Base-by-base conservation (phyloP, 2,329 filamentous ascomycete species). In the Teratosphaeriaceae sp. region DNA sequence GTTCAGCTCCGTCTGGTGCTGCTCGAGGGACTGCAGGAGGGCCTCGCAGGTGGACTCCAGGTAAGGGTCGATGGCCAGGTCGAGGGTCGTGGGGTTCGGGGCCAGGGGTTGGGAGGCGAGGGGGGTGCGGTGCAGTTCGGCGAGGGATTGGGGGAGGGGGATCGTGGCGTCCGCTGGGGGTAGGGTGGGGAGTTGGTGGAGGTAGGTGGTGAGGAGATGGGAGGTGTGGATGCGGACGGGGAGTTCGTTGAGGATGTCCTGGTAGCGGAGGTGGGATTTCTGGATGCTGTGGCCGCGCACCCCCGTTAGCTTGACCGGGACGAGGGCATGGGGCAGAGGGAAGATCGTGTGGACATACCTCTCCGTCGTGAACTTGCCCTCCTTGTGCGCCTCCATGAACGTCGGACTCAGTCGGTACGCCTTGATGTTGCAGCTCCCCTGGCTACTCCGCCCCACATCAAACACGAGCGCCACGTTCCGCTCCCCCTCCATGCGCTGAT, bases 31-130 rank as follows among this genome's bases (percentile, higher is more conserved):
- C 63, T 98, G 92, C 50, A 97, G 81, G 44, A 98, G 80, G 55
- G 96, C 80, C 64, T 98, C 90, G 71, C 88, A 95, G 40, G 90
- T 95, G 79, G 96, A 95, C 77, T 97, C 90, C 37, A 98, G 81
- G 76, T 94, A 95, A 23, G 92, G 92, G 65, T 98, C 92, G 67
- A 97, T 94, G 53, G 85, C 87, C 50, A 98, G 81, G 58, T 95
- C 88, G 45, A 98, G 81, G 52, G 80, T 81, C 60, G 96, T 89
- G 65, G 88, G 82, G 62, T 94, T 95, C 41, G 90, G 90, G 62
- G 85, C 82, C 39, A 96, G 78, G 34, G 87, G 84, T 59, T 65
- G 71, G 44, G 68, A 71, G 48, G 72, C 80, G 64, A 72, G 67
- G 54, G 72, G 68, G 59, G 85, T 78, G 56, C 78, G 75, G 61